Base-by-base conservation (phyloP, 805 yeast genomes). In the Yamadazyma scolyti region DNA sequence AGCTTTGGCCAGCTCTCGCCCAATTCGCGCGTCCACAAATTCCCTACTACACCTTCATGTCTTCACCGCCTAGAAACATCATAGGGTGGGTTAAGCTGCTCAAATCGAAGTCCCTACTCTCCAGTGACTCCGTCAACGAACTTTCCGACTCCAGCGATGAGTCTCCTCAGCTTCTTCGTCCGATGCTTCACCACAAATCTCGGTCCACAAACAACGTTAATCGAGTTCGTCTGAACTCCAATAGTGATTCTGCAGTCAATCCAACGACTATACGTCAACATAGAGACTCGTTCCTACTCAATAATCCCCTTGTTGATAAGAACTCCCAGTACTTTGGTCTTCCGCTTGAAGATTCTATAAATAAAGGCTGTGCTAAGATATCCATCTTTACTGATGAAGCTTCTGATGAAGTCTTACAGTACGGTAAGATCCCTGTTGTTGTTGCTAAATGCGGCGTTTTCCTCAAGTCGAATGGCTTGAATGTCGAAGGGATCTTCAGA, bases 371-470 rank as follows among this genome's bases (percentile, higher is more conserved):
- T 36, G 95, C 89, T 11, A 71, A 76, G 28, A 83, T 87, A 31
- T 74, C 80, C 21, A 75, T 83, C 6, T 66, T 81, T 25, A 73
- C 75, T 40, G 69, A 71, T 47, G 61, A 57, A 15, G 52, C 68
- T 46, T 56, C 74, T 26, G 76, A 77, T 40, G 80, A 79, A 16
- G 74, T 79, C 36, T 74, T 83, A 19, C 77, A 80, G 29, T 93
- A 86, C 52, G 98, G 97, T 14, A 68, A 79, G 31, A 85, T 93
- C 12, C 99, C 99, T 0, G 73, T 87, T 11, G 82, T 93, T 9
- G 94, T 93, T n/a, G 97, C 97, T 10, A 83, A 87, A 45, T 90
- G 98, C 61, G 97, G 97, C 1, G 79, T 84, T 0, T 89, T 61
- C 49, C 60, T 93, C 37, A 90, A 93, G 50, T 75, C 76, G 27